phyloP scores from a whole-genome alignment of 257 asterid genomes.

The Fraxinus americana region DNA sequence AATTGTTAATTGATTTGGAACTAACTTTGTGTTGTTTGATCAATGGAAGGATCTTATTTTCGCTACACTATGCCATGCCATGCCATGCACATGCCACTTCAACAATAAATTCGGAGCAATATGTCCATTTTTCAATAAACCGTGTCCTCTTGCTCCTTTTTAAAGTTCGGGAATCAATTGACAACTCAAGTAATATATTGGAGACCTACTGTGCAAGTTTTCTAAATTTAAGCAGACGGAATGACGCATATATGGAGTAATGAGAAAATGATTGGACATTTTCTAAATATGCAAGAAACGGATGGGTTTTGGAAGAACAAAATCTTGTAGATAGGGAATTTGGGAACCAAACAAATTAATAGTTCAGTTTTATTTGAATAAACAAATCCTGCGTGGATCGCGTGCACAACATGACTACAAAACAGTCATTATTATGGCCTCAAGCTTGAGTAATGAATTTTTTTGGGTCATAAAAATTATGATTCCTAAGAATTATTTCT shows the following conservation, averaged over 20 bases:
- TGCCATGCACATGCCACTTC: too few species aligned
- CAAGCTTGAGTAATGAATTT: too few species aligned
- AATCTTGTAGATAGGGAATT: neutral
- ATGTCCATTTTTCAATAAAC: neutral
- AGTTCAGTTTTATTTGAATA: neutral
- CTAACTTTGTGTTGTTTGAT: too few species aligned
- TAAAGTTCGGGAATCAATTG: neutral
- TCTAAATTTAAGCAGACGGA: neutral
- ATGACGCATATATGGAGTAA: neutral
- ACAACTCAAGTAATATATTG: neutral
- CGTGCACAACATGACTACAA: conserved; percentile 14
- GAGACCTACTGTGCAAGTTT: neutral
- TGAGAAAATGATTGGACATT: neutral
- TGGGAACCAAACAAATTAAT: neutral
- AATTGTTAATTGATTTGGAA: too few species aligned
- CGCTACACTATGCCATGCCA: too few species aligned
- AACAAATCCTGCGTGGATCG: conserved; percentile 25
- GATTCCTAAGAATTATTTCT: too few species aligned
- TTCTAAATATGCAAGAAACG: neutral
- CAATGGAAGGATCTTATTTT: too few species aligned
- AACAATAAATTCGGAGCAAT: too few species aligned
- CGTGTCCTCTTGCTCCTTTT: neutral
- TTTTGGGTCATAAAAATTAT: too few species aligned
- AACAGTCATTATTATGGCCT: too few species aligned
- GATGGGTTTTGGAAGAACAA: neutral